Evolutionary conservation across 1,284 basidiomycete species (phyloP), one percentile per base, ranked within the genome.

Genomic region (Microstroma glucosiphilum): DNA sequence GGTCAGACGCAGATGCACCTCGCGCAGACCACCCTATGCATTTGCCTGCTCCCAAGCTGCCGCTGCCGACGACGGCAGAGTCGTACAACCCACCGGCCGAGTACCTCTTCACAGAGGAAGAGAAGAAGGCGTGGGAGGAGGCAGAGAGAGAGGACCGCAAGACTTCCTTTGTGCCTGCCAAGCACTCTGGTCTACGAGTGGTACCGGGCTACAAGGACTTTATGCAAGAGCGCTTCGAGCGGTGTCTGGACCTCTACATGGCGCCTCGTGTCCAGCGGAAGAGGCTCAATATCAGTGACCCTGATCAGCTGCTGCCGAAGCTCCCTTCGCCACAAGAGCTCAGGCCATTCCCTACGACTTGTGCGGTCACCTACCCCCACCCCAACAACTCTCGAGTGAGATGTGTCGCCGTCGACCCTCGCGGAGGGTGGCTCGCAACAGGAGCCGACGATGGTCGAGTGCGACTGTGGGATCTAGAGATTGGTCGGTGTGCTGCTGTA

Each of bases 1-100:
- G 96, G 96, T 88, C 88, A 40, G 82, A 83, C 42, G 74, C 79
- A 40, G 84, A 85, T 72, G 69, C 70, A 26, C 58, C 68, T 6
- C 62, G 67, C 17, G 64, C 71, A 7, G 60, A 65, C 19, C 91
- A 92, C 37, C 81, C 83, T 13, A 85, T 85, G 84, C 83, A 84
- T 79, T 87, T 93, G 75, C 90, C 94, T 21, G 93, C 96, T 7
- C 96, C 96, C 2, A 96, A 97, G 81, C 86, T 88, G 3, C 84
- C 87, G 26, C 86, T 96, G 0, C 96, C 96, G 1, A 89, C 88
- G 12, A 90, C 97, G 70, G 86, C 88, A 42, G 93, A 98, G 81
- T 97, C 93, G 1, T 99, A 98, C 81, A 99, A 99, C 78, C 96
- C 96, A 25, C 96, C 96, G 2, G 91, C 88, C 73, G 96, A 99